Base-by-base conservation (phyloP, 768 basidiomycete genomes). In the Mycena olivaceomarginata region DNA sequence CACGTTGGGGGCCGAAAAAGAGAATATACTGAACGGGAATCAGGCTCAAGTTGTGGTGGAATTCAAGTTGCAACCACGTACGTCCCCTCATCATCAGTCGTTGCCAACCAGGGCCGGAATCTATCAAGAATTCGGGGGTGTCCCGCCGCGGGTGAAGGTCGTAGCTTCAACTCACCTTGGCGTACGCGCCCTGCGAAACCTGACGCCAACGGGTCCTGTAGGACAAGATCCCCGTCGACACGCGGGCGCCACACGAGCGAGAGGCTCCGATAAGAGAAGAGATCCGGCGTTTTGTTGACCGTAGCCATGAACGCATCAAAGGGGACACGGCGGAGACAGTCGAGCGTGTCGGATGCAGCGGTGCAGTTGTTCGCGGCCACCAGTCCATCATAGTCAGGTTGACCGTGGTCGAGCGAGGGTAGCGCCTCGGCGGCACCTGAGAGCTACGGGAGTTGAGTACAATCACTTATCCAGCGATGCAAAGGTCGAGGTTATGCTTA, bases 191-290 rank as follows among this genome's bases (percentile, higher is more conserved):
- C 31, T 31, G 31, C 31, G 31, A 31, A 31, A 31, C 31, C 31
- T n/a, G 31, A 31, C 31, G 31, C 3, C 31, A 31, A 31, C 31
- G 31, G 31, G 31, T 31, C 31, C 31, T 31, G 31, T 3, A 31
- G 3, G 31, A 31, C 31, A 31, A 31, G 31, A 31, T 31, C 31
- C 31, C 31, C 31, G 31, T 31, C 31, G 31, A 31, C 31, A 11
- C 85, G 81, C 7, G 89, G 89, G n/a, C 81, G 51, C 86, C 86
- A 89, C 2, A 85, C 84, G 40, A 67, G 31, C 0, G 72, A 71
- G 43, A 88, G 74, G 37, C 83, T 82, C 71, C 80, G 59, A 75
- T 85, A 86, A 0, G 83, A 69, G 67, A 87, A 82, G 1, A 87
- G 45, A 13, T 72, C 77, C 0, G 88, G 85, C 25, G 84, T 82